Percentiles rank a stretch among this genome's conserved stretches.
phyloP scores from a whole-genome alignment of 306 rosid species.

The Rosa multiflora region DNA sequence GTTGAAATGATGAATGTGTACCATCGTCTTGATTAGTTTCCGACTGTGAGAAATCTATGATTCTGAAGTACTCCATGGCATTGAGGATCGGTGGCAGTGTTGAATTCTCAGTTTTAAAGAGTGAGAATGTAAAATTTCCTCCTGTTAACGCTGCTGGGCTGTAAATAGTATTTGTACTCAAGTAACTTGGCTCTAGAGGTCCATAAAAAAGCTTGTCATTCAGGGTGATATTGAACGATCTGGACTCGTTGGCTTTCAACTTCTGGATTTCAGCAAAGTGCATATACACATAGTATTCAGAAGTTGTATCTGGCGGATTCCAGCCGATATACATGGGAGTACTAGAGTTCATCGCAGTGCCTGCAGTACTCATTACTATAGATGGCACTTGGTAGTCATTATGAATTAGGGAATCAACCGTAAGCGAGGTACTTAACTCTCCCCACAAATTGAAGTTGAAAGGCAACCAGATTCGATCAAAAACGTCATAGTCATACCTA shows the following conservation, averaged over 20 bases:
- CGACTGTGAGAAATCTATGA: conserved; percentile 26
- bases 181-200: conserved; percentile 23
- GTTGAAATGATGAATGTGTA: conserved; percentile 14
- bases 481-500: conserved; percentile 33
- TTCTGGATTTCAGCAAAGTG: conserved; percentile 51
- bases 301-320: conserved; percentile 6
- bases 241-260: conserved; percentile 28
- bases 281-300: conserved; percentile 36
- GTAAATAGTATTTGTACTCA: conserved; percentile 16
- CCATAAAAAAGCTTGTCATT: conserved; percentile 30
- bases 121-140: conserved; percentile 18
- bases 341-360: conserved; percentile 11
- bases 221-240: conserved; percentile 41
- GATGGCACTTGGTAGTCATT: conserved; percentile 31
- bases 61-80: conserved; percentile 43
- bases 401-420: not conserved
- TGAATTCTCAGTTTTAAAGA: conserved; percentile 28
- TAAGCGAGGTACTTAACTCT: conserved; percentile 12
- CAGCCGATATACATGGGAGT: conserved; percentile 20
- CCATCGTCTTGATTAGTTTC: conserved; percentile 47
- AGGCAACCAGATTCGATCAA: conserved; percentile 52
- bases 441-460: not conserved
- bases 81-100: conserved; percentile 62
- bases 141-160: not conserved
- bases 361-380: conserved; percentile 37